phyloP scores from a whole-genome alignment of 129 eudicot species.

The Flaveria linearis region DNA sequence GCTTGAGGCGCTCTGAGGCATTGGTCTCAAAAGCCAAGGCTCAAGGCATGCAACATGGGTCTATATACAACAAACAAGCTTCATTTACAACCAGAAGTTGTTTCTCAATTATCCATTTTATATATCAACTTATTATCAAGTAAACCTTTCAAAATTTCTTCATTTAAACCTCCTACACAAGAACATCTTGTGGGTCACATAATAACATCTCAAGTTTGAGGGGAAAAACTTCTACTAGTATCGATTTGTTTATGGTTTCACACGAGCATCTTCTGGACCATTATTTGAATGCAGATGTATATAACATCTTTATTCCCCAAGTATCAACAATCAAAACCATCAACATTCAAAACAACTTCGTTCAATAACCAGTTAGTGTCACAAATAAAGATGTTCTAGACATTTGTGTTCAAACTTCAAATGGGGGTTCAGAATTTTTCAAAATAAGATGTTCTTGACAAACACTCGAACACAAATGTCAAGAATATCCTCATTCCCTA shows the following conservation, averaged over 20 bases:
- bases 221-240: not conserved
- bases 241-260: not conserved
- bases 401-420: not conserved
- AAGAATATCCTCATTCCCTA: not conserved
- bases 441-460: not conserved
- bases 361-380: not conserved
- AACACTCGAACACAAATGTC: not conserved
- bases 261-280: not conserved
- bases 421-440: not conserved
- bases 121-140: too few species aligned
- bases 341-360: not conserved
- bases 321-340: not conserved
- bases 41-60: too few species aligned
- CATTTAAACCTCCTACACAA: too few species aligned
- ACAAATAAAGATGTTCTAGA: not conserved
- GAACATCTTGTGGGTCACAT: not conserved
- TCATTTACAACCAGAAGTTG: too few species aligned
- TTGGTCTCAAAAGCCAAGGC: too few species aligned
- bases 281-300: not conserved
- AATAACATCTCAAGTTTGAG: not conserved
- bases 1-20: too few species aligned
- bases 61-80: too few species aligned
- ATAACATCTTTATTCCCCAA: not conserved
- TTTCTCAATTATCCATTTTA: not conserved
- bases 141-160: too few species aligned